These are phyloP conservation scores for Metschnikowia sp. DNA, from an alignment of 805 yeast genomes.

Conservation along the genomic window DNA sequence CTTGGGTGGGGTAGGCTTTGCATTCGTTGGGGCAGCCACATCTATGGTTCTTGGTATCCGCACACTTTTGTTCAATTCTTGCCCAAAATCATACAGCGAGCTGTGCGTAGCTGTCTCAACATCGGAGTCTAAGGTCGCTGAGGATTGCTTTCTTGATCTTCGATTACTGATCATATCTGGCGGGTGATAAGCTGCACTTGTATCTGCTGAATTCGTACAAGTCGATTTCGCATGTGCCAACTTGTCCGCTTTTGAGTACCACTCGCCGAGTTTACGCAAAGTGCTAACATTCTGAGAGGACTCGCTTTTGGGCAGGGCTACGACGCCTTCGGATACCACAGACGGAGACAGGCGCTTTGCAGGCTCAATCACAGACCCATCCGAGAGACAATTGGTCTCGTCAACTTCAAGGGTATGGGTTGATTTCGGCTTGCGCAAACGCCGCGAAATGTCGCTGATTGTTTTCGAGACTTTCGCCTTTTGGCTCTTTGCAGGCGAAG, in stretches of 20 bases:
- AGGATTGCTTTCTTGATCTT: constrained; percentile 31
- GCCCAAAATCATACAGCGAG: constrained; percentile 16
- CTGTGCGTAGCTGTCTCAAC: constrained; percentile 8
- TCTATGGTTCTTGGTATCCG: constrained; percentile 10
- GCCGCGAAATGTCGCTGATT: constrained; percentile 13
- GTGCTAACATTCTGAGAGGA: neutral
- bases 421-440: constrained; percentile 21
- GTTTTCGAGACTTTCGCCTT: constrained; percentile 11
- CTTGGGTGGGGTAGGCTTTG: constrained; percentile 3
- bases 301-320: constrained; percentile 1
- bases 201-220: neutral
- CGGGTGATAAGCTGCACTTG: constrained; percentile 31
- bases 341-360: constrained; percentile 3
- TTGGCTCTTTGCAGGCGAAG: constrained; percentile 2
- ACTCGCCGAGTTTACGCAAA: constrained; percentile 52
- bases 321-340: neutral
- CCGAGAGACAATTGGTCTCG: constrained; percentile 25
- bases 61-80: constrained; percentile 4
- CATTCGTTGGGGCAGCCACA: neutral
- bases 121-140: constrained; percentile 14
- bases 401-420: constrained; percentile 22
- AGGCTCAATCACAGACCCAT: constrained; percentile 23
- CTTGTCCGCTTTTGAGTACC: constrained; percentile 56
- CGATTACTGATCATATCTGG: constrained; percentile 71
- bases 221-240: constrained; percentile 5